phyloP scores from a whole-genome alignment of 108 stramenopile species.

The Cylindrotheca closterium region DNA sequence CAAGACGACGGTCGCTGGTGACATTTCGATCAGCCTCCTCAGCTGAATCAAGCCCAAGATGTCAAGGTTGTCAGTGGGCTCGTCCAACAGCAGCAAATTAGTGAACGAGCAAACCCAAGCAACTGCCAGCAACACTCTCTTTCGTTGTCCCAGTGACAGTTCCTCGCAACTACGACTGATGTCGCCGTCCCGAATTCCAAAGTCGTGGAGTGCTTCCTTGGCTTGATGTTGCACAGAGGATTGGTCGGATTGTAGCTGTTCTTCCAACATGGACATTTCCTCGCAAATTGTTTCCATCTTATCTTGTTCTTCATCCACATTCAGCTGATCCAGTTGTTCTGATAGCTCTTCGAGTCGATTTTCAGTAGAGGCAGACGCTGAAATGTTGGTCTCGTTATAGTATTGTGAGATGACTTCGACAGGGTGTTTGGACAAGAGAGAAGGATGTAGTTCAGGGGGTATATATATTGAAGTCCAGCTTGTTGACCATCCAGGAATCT shows the following conservation, averaged over 20 bases:
- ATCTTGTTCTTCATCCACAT: constrained; percentile 49
- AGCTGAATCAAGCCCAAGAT: constrained; percentile 80
- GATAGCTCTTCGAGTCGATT: constrained; percentile 29
- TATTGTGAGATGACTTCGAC: constrained; percentile 42
- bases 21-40: constrained; percentile 58
- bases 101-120: constrained; percentile 18
- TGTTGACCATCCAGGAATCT: constrained; percentile 77
- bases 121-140: constrained; percentile 60
- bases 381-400: constrained; percentile 18
- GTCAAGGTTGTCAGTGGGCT: constrained; percentile 85
- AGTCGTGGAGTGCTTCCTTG: constrained; percentile 46
- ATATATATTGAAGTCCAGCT: constrained; percentile 62
- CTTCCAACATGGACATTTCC: constrained; percentile 68
- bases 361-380: constrained; percentile 29
- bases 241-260: constrained; percentile 26
- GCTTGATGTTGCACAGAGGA: constrained; percentile 20
- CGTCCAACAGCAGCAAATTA: constrained; percentile 64
- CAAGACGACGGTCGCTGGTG: constrained; percentile 67
- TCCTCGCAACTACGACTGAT: constrained; percentile 24
- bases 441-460: constrained; percentile 60
- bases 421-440: constrained; percentile 20
- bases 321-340: constrained; percentile 35
- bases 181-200: constrained; percentile 37
- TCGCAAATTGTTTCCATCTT: constrained; percentile 70
- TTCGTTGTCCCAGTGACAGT: constrained; percentile 58